Conservation (phyloP, 495 filamentous ascomycete species). For the Apodospora peruviana region DNA sequence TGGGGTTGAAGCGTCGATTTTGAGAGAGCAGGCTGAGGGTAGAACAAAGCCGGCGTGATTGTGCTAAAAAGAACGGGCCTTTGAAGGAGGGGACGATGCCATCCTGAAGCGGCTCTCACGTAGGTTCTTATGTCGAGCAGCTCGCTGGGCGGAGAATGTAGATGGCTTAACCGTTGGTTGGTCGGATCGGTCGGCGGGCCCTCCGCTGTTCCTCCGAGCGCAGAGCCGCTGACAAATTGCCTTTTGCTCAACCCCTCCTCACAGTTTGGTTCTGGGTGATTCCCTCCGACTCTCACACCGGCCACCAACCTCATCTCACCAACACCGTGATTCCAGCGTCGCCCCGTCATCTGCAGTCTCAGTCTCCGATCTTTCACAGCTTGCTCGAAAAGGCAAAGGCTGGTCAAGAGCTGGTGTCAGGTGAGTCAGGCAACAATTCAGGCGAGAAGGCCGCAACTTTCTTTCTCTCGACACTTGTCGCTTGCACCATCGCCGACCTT, state of each 20-base stretch:
- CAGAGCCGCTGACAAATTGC: constrained; percentile 2
- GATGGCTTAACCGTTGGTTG: not conserved
- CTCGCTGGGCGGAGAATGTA: no score
- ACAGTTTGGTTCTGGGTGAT: not conserved
- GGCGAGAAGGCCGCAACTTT: constrained; percentile 21
- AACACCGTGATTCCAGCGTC: not conserved
- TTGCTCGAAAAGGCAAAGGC: not conserved
- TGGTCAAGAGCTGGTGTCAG: not conserved
- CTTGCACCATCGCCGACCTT: not conserved
- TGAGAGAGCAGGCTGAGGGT: no score
- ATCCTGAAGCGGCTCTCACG: not conserved
- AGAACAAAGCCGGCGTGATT: not conserved
- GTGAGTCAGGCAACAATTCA: constrained; percentile 24
- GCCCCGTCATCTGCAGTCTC: not conserved
- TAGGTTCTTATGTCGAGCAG: no score
- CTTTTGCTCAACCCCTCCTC: not conserved
- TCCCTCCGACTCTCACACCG: not conserved
- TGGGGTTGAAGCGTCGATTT: no score
- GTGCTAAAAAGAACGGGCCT: not conserved
- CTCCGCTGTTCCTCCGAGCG: not conserved
- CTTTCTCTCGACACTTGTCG: constrained; percentile 2
- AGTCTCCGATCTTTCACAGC: no score
- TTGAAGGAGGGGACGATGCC: not conserved
- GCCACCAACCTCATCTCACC: not conserved
- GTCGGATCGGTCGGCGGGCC: not conserved